A percentile compares a stretch with the other conserved stretches of the same genome.
phyloP scores from a whole-genome alignment of 78 protist genomes.

The Monocercomonoides exilis region DNA sequence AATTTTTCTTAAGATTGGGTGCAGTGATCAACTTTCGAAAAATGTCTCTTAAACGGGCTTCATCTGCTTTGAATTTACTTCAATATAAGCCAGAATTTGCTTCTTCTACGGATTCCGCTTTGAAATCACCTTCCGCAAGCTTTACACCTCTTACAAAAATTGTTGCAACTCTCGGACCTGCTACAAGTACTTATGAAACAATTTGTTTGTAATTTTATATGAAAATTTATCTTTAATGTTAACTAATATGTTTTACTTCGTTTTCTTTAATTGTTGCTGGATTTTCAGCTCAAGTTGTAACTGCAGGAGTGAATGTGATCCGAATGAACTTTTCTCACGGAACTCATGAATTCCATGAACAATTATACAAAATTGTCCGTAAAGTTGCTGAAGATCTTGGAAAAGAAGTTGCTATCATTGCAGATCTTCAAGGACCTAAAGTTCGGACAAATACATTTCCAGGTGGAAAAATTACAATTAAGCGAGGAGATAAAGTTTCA shows the following conservation, averaged over 20 bases:
- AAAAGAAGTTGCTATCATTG: not conserved
- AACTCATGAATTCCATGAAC: constrained; percentile 28
- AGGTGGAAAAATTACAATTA: not conserved
- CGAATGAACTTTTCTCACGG: constrained; percentile 75
- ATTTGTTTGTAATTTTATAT: not conserved
- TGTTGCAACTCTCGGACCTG: constrained; percentile 34
- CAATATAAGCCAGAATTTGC: not conserved
- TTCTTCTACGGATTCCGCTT: not conserved
- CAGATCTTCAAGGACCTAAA: constrained; percentile 37
- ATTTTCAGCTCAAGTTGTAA: not conserved
- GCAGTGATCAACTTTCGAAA: no score
- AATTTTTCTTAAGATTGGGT: no score
- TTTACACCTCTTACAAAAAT: not conserved
- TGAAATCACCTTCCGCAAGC: not conserved
- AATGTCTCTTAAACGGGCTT: no score
- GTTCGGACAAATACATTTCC: not conserved
- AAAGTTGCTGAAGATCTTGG: not conserved
- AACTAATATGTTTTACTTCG: not conserved
- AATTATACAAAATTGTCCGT: constrained; percentile 19
- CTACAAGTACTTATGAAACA: not conserved
- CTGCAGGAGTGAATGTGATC: constrained; percentile 61
- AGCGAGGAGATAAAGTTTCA: not conserved
- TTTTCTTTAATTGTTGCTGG: not conserved
- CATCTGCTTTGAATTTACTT: not conserved
- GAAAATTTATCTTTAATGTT: not conserved